Percentiles rank a stretch among this genome's conserved stretches.
These are phyloP conservation scores for Tulasnella sp. DNA, from an alignment of 768 basidiomycete genomes.

Conservation along the genomic window DNA sequence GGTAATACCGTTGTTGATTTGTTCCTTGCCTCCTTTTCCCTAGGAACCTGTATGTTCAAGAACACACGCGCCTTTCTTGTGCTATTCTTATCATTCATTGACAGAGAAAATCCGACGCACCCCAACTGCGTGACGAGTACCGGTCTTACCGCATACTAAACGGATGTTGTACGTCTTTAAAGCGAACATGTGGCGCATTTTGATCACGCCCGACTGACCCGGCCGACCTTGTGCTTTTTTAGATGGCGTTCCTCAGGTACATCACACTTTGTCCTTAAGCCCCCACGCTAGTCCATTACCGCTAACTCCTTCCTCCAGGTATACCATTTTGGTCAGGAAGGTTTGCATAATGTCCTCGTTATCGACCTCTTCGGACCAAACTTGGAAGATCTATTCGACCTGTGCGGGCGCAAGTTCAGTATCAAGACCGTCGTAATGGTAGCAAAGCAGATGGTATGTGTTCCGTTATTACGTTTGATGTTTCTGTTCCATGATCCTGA, in stretches of 20 bases:
- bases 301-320: conserved; percentile 43
- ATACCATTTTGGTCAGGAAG: conserved; percentile 99
- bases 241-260: conserved; percentile 15
- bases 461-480: not conserved
- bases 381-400: conserved; percentile 95
- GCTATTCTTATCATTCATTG: not conserved
- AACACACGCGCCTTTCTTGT: not conserved
- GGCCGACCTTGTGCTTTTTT: not conserved
- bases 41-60: conserved; percentile 11
- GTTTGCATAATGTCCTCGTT: conserved; percentile 92
- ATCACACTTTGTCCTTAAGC: not conserved
- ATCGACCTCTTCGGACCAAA: conserved; percentile 96
- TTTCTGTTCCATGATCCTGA: not conserved
- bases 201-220: too few relatives aligned
- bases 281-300: conserved; percentile 28
- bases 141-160: conserved; percentile 86
- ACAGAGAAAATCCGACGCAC: conserved; percentile 66
- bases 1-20: conserved; percentile 8
- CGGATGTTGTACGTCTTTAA: conserved; percentile 71
- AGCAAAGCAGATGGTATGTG: conserved; percentile 67
- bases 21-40: not conserved
- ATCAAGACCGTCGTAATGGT: conserved; percentile 99
- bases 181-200: conserved; percentile 9
- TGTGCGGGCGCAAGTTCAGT: conserved; percentile 95
- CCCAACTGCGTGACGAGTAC: conserved; percentile 96